Evolutionary conservation across 176 grass and related monocot genomes (phyloP), one percentile per base, ranked within the genome.

Genomic region (Rhynchospora breviuscula): DNA sequence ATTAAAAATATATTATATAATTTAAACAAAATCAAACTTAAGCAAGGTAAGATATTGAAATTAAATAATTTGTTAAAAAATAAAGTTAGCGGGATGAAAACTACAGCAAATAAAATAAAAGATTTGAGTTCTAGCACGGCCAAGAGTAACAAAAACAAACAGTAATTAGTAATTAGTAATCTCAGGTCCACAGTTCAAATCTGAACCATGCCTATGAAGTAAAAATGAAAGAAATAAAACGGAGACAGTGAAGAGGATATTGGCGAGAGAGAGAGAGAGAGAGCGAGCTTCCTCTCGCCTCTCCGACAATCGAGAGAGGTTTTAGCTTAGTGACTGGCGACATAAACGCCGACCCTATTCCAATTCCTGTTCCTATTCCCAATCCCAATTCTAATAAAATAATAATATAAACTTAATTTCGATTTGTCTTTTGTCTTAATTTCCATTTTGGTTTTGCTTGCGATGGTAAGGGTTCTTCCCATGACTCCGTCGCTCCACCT

Each of bases 381-480:
- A 40, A 40, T 5, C 4, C 35, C 35, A 40, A 40, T 40, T 40
- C 35, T 5, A 3, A 40, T 40, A 10, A 44, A 10, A 44, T 46
- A 43, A 17, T 46, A 71, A 46, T 10, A 62, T 23, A 1, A 8
- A 71, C 46, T 46, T 70, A 3, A 40, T 40, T 40, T 46, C 40
- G 10, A 67, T 67, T 67, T 17, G 64, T 29, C 26, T 29, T 29
- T 29, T 29, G 26, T 40, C 35, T 40, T 40, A 2, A 0, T 68
- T 68, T 43, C 31, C 15, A 43, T 68, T 21, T 71, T 21, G 17
- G 67, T 46, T 71, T 45, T 46, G 15, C 15, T 8, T 70, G 66
- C 65, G 66, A 87, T 83, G 86, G 68, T 74, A 79, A 76, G 68
- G 86, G 81, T 87, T 64, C 79, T 83, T 35, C 80, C 86, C 15